Percentiles rank a stretch among this genome's conserved stretches.
phyloP scores from a whole-genome alignment of 2,329 filamentous ascomycete genomes.

The Sclerotinia glacialis region DNA sequence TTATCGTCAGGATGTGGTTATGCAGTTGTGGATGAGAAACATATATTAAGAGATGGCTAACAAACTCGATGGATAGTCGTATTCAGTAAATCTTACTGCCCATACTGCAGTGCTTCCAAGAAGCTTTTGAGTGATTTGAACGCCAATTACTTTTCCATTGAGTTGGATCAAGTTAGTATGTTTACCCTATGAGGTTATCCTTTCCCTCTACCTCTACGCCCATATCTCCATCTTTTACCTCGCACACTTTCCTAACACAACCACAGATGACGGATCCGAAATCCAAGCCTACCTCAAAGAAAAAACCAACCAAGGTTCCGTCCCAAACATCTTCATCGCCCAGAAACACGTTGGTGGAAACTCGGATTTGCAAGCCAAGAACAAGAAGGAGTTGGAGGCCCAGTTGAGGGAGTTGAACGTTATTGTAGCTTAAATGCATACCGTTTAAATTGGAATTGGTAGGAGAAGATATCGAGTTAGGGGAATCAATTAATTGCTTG shows the following conservation, averaged over 20 bases:
- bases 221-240: too few relatives aligned
- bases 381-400: constrained; percentile 61
- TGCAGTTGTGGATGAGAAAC: too few relatives aligned
- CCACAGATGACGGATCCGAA: constrained; percentile 71
- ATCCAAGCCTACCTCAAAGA: constrained; percentile 81
- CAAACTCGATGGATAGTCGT: constrained; percentile 56
- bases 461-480: background rate
- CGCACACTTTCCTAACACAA: too few relatives aligned
- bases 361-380: constrained; percentile 70
- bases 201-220: background rate
- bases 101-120: constrained; percentile 84
- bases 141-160: constrained; percentile 71
- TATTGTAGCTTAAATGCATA: constrained; percentile 36
- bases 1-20: too few relatives aligned
- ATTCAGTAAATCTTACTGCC: constrained; percentile 97
- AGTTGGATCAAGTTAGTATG: constrained; percentile 82
- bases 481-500: background rate
- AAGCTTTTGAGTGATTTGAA: constrained; percentile 63
- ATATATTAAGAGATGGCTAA: background rate
- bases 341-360: constrained; percentile 95
- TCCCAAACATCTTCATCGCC: constrained; percentile 93
- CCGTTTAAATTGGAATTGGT: too few relatives aligned
- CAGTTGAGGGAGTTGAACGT: constrained; percentile 65
- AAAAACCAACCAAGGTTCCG: constrained; percentile 79
- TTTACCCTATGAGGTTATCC: constrained; percentile 30